Conservation (phyloP, 768 basidiomycete genomes). For the Podaxis rugospora region DNA sequence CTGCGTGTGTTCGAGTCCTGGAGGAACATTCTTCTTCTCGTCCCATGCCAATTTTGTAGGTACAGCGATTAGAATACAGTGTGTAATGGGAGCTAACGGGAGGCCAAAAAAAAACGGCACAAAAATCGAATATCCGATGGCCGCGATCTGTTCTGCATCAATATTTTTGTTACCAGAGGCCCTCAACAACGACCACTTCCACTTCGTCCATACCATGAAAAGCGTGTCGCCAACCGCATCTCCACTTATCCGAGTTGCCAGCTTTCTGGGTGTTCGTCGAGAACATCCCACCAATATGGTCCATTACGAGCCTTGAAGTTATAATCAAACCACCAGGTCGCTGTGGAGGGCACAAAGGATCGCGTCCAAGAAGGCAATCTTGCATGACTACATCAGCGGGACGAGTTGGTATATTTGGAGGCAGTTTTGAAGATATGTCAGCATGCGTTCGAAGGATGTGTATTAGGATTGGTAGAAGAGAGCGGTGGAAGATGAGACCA, state of each 20-base stretch:
- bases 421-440: constrained; percentile 21
- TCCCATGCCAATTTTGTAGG: no score
- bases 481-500: constrained; percentile 36
- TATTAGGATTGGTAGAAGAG: constrained; percentile 29
- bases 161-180: not conserved
- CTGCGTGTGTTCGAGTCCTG: no score
- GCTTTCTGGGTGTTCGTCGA: constrained; percentile 29
- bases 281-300: constrained; percentile 34
- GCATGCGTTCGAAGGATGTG: constrained; percentile 28
- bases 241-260: constrained; percentile 31
- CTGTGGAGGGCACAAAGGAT: constrained; percentile 31
- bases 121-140: not conserved
- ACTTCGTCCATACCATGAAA: constrained; percentile 35
- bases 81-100: no score
- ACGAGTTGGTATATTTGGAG: constrained; percentile 22
- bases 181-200: constrained; percentile 26
- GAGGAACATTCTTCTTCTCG: no score
- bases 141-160: not conserved
- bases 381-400: constrained; percentile 37
- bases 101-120: no score
- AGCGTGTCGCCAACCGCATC: constrained; percentile 42
- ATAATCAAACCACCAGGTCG: constrained; percentile 28
- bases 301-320: constrained; percentile 36
- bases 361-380: constrained; percentile 35
- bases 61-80: no score